Conservation (phyloP, 805 yeast genomes). For the Teunomyces barrocoloradensis region DNA sequence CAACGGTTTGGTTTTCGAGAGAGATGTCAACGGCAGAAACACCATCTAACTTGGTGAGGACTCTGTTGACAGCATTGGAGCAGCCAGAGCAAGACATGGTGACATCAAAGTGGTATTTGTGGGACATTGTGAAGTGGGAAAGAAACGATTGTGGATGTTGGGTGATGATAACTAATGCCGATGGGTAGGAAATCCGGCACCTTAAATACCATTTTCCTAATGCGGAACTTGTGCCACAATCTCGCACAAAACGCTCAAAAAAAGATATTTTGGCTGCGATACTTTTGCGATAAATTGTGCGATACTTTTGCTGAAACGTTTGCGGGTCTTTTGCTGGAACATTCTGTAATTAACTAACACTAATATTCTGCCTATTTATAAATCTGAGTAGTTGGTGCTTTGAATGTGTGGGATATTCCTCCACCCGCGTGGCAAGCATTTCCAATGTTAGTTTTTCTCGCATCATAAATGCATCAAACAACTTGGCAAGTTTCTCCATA, state of each 20-base stretch:
- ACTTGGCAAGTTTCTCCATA: not conserved
- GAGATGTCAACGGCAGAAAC: conserved; percentile 73
- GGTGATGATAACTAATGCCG: too few relatives aligned
- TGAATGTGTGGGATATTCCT: conserved; percentile 1
- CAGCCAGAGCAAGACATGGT: conserved; percentile 88
- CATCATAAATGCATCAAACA: not conserved
- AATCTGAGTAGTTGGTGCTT: conserved; percentile 1
- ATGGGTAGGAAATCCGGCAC: not conserved
- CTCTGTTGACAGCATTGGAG: conserved; percentile 81
- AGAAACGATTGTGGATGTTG: too few relatives aligned
- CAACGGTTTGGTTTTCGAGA: conserved; percentile 77
- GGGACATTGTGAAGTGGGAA: conserved; percentile 36
- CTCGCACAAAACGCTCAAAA: not conserved
- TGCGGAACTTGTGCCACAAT: not conserved
- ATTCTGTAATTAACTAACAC: not conserved
- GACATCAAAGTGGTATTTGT: conserved; percentile 77
- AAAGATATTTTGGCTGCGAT: too few relatives aligned
- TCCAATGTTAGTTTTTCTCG: conserved; percentile 1
- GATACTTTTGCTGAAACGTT: too few relatives aligned
- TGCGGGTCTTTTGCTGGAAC: too few relatives aligned
- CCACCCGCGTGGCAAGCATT: not conserved
- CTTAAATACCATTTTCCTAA: not conserved
- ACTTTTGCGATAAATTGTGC: too few relatives aligned
- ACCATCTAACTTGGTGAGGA: conserved; percentile 66
- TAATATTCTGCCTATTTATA: not conserved